Base-by-base conservation (phyloP, 352 stramenopile species). In the Pythium sukuiense region DNA sequence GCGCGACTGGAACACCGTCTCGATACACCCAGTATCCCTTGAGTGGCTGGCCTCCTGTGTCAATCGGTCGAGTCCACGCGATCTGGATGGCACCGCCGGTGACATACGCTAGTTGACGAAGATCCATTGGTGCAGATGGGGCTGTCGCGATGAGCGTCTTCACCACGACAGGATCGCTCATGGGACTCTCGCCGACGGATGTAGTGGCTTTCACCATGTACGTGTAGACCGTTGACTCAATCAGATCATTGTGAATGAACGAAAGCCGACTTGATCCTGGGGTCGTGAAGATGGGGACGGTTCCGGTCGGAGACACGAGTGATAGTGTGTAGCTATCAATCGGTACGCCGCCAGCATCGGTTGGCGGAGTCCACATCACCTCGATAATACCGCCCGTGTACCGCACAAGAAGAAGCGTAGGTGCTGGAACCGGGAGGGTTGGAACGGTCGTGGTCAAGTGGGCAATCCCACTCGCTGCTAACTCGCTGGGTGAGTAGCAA, bases 71-170 rank as follows among this genome's bases (percentile, higher is more conserved):
- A 33, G 81, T 69, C 83, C 83, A 92, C 6, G 70, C 77, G 29
- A 90, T 79, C 39, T 77, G 56, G n/a, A 92, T 75, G 1, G 80
- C 67, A 3, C 83, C 83, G 27, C 83, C 83, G 29, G 80, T 87
- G 5, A 69, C 70, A 29, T 80, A 85, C 0, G 18, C 8, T 6
- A 83, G 54, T 33, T 87, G 79, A 0, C 39, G 64, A 18, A 89
- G 55, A 55, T 85, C 80, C 32, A 76, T 29, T 8, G 83, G 83
- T 0, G 69, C 69, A 3, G 80, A 88, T 1, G 83, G 81, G 8
- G 74, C 61, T 3, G 79, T 87, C n/a, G 74, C 67, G 2, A 64
- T 55, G 5, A 70, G 55, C 3, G 83, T 90, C 20, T 71, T 79
- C 24, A 70, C 67, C 7, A 55, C 63, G 0, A 89, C 30, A 6